Base-by-base conservation (phyloP, 2,329 filamentous ascomycete genomes). In the Sporothrix humicola region DNA sequence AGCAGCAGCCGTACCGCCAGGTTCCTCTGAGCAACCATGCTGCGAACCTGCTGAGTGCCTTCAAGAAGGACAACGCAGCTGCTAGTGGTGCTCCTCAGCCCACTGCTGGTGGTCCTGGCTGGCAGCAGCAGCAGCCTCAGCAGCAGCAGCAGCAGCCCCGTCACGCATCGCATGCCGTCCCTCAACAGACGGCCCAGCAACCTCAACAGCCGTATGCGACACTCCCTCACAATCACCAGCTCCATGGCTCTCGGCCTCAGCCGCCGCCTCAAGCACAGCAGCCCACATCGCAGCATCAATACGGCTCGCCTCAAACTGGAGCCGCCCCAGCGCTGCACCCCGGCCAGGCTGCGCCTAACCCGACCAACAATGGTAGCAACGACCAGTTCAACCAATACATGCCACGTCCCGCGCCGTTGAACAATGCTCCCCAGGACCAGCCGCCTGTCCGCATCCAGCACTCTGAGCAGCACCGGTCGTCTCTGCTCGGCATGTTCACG, bases 401-500 rank as follows among this genome's bases (percentile, higher is more conserved):
- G 37, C 70, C 26, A 17, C 63, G 42, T 42, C 59, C 44, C 31
- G 20, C 52, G 20, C 42, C 44, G 17, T 4, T 42, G 4, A 44
- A 52, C 1, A 23, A 42, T n/a, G 44, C 8, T 6, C 69, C 58
- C 1, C 37, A 20, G 15, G 65, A 23, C 44, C 61, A 48, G 10
- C 50, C 61, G 15, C 54, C 52, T 37, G 71, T 13, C 37, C 50
- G 15, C 26, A 46, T 46, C 26, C 52, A 46, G 65, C 73, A 72
- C 37, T 74, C 48, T 37, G 74, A 73, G 31, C 72, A 73, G 70
- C 77, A 77, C 48, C 72, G 73, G 26, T 76, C 42, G 26, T 73
- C 76, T 12, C 69, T 78, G 1, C 58, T 78, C 1, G 75, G 71
- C 58, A 77, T 77, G 82, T 88, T 90, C 79, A 88, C 61, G 10